Conservation (phyloP, 805 yeast species). For the Candida xyloterini region DNA sequence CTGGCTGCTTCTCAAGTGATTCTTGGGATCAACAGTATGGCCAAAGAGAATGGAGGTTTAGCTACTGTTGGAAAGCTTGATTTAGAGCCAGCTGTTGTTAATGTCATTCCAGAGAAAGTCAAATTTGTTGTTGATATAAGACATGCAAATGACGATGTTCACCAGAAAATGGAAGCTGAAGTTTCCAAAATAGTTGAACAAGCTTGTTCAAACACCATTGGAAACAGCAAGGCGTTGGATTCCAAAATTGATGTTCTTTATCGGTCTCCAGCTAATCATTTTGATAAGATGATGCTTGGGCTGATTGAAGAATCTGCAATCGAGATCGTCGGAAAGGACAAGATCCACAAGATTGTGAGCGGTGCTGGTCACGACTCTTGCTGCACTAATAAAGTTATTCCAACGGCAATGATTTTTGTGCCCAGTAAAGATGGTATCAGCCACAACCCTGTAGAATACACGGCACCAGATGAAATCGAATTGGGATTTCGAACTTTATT, state of each 20-base stretch:
- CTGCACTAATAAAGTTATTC: constrained; percentile 50
- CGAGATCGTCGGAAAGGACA: constrained; percentile 44
- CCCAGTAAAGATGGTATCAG: constrained; percentile 66
- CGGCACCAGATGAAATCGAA: constrained; percentile 61
- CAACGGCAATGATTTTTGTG: constrained; percentile 73
- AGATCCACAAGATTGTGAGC: constrained; percentile 47
- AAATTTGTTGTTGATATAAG: constrained; percentile 60
- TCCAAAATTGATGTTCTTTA: constrained; percentile 33
- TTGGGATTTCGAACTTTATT: constrained; percentile 57
- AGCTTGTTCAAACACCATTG: constrained; percentile 27
- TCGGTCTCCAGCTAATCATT: constrained; percentile 55
- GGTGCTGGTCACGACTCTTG: constrained; percentile 81
- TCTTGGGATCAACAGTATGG: constrained; percentile 52
- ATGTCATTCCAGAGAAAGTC: constrained; percentile 64
- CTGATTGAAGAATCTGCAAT: constrained; percentile 53
- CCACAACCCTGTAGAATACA: constrained; percentile 65
- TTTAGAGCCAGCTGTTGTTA: constrained; percentile 58
- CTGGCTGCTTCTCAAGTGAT: constrained; percentile 58
- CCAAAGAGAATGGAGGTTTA: constrained; percentile 49
- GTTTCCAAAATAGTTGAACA: constrained; percentile 29
- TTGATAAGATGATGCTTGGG: constrained; percentile 48
- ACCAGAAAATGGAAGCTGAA: constrained; percentile 25
- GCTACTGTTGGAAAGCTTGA: constrained; percentile 58
- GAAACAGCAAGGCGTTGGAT: constrained; percentile 39
- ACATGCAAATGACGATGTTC: constrained; percentile 42